Conservation (phyloP, 2,329 filamentous ascomycete species). For the Cladosporium colombiae region DNA sequence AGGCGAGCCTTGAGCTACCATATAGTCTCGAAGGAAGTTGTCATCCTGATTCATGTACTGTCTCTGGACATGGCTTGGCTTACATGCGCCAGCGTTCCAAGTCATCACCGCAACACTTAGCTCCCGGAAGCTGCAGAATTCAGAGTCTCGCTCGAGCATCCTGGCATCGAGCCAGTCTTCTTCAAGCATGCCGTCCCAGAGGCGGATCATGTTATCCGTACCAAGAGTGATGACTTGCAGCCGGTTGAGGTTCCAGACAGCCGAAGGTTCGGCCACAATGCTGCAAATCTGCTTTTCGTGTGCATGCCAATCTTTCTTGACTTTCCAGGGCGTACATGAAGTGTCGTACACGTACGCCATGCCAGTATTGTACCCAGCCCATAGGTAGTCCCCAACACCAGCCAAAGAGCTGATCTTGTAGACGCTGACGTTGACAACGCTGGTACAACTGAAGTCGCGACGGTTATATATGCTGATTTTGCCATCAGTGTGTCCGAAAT, state of each 20-base stretch:
- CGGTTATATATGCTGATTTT: slow-evolving; percentile 92
- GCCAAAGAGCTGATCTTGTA: slow-evolving; percentile 92
- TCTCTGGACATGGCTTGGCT: slow-evolving; percentile 69
- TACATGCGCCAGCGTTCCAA: slow-evolving; percentile 96
- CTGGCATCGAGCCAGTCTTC: slow-evolving; percentile 91
- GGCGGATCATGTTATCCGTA: slow-evolving; percentile 76
- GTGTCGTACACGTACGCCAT: slow-evolving; percentile 94
- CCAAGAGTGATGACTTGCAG: slow-evolving; percentile 85
- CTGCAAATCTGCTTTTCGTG: slow-evolving; percentile 81
- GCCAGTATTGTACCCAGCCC: slow-evolving; percentile 93
- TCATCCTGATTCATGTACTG: slow-evolving; percentile 69
- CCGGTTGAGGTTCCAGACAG: slow-evolving; percentile 81
- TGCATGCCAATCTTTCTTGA: slow-evolving; percentile 93
- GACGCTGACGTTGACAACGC: slow-evolving; percentile 79
- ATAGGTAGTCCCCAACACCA: slow-evolving; percentile 78
- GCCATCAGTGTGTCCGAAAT: slow-evolving; percentile 89
- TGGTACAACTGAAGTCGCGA: slow-evolving; percentile 73
- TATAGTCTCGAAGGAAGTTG: slow-evolving; percentile 76
- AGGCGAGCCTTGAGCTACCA: slow-evolving; percentile 74
- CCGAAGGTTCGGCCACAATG: slow-evolving; percentile 75
- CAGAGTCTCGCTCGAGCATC: slow-evolving; percentile 79
- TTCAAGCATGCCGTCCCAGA: slow-evolving; percentile 91
- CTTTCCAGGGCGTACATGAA: slow-evolving; percentile 75
- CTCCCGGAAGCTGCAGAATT: slow-evolving; percentile 85
- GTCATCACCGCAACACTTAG: slow-evolving; percentile 80